Evolutionary conservation across 2,329 filamentous ascomycete species (phyloP).

Genomic region (Taxawa tesnikishii): DNA sequence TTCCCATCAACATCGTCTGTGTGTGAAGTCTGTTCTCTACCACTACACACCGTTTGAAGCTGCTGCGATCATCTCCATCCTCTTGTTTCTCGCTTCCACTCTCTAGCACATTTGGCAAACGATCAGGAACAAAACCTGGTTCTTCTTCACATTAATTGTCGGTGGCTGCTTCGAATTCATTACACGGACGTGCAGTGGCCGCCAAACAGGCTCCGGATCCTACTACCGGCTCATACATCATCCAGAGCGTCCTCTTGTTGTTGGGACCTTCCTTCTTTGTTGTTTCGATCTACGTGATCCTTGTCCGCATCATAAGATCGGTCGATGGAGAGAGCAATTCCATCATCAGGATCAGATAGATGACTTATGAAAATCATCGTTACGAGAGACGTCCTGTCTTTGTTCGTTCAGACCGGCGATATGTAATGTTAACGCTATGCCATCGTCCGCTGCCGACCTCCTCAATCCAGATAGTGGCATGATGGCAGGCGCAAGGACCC

Average conservation of each 20-base stretch:
- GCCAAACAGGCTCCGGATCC: too few species aligned
- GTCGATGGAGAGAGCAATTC: too few species aligned
- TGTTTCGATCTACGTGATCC: slow-evolving; percentile 40
- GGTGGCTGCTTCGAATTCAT: slow-evolving; percentile 34
- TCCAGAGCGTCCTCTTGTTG: slow-evolving; percentile 33
- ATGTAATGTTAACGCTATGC: too few species aligned
- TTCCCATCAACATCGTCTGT: too few species aligned
- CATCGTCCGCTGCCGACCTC: too few species aligned
- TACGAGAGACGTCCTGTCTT: slow-evolving; percentile 43
- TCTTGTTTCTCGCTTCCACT: slow-evolving; percentile 33
- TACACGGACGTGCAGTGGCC: too few species aligned
- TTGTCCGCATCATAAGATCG: too few species aligned
- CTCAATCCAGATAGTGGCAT: too few species aligned
- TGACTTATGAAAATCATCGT: too few species aligned
- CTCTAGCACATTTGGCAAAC: slow-evolving; percentile 29
- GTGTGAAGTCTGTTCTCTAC: too few species aligned
- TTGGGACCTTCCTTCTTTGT: slow-evolving; percentile 38
- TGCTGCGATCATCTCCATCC: slow-evolving; percentile 34
- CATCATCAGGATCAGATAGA: too few species aligned
- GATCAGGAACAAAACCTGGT: slow-evolving; percentile 33
- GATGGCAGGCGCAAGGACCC: slow-evolving; percentile 16
- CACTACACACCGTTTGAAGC: too few species aligned
- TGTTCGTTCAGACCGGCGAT: slow-evolving; percentile 38
- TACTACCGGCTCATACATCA: slow-evolving; percentile 25
- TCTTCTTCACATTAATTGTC: slow-evolving; percentile 33